Evolutionary conservation across 2,329 filamentous ascomycete species (phyloP), one percentile per base, ranked within the genome.

Genomic region (Corynespora cassiicola): DNA sequence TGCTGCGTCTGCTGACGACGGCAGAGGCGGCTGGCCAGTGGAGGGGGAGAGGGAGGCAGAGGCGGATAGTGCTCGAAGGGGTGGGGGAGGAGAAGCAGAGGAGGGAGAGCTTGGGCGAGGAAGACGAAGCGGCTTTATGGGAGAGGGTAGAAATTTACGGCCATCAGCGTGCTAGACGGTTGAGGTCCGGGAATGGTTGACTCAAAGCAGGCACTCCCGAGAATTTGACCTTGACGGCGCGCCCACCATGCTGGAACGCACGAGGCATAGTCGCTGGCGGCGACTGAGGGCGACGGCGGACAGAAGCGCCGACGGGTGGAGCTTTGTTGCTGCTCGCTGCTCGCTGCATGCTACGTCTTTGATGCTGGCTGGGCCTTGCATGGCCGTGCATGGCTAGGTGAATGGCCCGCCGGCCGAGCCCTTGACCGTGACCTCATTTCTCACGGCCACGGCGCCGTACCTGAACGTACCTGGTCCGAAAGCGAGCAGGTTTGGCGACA

Each of bases 101-200:
- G 29, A 29, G 27, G 39, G 27, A 5, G 31, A 21, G 23, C 24
- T 12, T 17, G 23, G 24, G 7, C 7, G 22, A 31, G 15, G 16
- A 30, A n/a, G 7, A 8, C n/a, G 25, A 12, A 19, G 11, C 11
- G 36, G 30, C 26, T 32, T n/a, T n/a, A 28, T 47, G 52, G 53
- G 45, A 40, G 31, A 28, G 32, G 37, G 18, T 23, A 31, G 44
- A 38, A 47, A 41, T 50, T 59, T 62, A 62, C 54, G 53, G 49
- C 38, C 43, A 50, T 45, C 41, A 43, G 31, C 27, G 22, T 40
- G 48, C 46, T 39, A 50, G 41, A 52, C n/a, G n/a, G 57, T 52
- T 53, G 58, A 62, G 52, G 26, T 38, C 40, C 46, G 48, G 46
- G 42, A 36, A 31, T 33, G 54, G 45, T 48, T 61, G 58, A 61